Conservation (phyloP, 1,284 basidiomycete genomes). For the Puccinia triticina region DNA sequence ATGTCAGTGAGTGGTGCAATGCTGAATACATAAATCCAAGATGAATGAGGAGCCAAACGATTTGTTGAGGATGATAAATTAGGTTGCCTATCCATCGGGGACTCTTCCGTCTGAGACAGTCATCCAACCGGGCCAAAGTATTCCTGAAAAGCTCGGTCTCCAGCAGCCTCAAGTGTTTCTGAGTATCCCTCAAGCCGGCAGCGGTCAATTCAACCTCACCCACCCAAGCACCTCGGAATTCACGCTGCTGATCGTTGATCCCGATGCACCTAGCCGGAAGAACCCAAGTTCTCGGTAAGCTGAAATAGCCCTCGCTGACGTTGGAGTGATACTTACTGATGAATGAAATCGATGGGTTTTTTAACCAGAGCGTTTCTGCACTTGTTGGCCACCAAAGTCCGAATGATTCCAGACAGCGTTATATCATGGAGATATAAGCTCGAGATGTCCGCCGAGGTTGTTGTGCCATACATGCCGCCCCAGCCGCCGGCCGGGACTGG, state of each 20-base stretch:
- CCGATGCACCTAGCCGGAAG: slow-evolving; percentile 8
- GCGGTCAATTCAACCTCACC: background rate
- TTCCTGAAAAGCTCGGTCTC: background rate
- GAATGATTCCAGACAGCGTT: background rate
- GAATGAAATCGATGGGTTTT: background rate
- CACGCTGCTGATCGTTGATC: slow-evolving; percentile 1
- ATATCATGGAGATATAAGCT: background rate
- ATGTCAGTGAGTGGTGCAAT: background rate
- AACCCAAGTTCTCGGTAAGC: background rate
- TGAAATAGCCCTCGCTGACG: background rate
- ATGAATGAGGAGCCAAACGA: background rate
- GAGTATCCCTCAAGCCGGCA: background rate
- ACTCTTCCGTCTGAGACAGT: background rate
- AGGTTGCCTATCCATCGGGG: slow-evolving; percentile 6
- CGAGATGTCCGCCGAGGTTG: background rate
- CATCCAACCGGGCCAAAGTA: background rate
- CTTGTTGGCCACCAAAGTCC: background rate
- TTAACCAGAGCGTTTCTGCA: background rate
- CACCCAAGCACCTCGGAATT: background rate
- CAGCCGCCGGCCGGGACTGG: background rate
- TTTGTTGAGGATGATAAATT: background rate
- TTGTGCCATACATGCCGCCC: background rate
- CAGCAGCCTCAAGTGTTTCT: slow-evolving; percentile 14
- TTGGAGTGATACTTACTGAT: background rate
- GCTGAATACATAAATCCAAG: background rate